phyloP scores from a whole-genome alignment of 306 rosid species.

The Sindora glabra region DNA sequence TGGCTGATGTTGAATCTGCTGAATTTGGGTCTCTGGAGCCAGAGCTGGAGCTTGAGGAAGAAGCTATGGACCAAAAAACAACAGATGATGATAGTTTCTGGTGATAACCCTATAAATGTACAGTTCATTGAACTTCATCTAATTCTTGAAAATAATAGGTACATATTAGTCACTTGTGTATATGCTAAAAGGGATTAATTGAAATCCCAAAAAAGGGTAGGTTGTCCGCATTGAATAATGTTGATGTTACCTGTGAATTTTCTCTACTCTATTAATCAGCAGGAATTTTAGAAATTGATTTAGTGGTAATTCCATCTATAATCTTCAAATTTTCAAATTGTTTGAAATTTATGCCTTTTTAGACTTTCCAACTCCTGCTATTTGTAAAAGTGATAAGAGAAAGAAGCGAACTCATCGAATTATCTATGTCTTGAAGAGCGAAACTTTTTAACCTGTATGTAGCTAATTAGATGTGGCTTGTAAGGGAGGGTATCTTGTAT shows the following conservation, averaged over 20 bases:
- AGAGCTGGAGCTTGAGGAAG: constrained; percentile 73
- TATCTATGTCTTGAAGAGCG: not conserved
- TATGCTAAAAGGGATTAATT: constrained; percentile 28
- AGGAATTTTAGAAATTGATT: constrained; percentile 8
- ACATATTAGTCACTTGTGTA: constrained; percentile 59
- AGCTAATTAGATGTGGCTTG: not conserved
- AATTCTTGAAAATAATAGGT: constrained; percentile 61
- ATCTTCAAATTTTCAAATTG: too few species aligned
- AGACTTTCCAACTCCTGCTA: not conserved
- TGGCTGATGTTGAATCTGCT: constrained; percentile 62
- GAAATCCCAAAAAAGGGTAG: not conserved
- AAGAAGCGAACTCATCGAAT: not conserved
- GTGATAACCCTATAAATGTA: constrained; percentile 61
- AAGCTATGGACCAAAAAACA: constrained; percentile 31
- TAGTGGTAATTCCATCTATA: not conserved
- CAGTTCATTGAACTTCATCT: constrained; percentile 45
- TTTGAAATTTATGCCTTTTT: not conserved
- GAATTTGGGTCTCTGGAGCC: constrained; percentile 68
- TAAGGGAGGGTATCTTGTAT: not conserved
- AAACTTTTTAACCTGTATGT: not conserved
- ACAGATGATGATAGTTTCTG: constrained; percentile 66
- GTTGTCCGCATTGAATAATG: constrained; percentile 53
- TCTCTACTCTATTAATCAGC: constrained; percentile 23
- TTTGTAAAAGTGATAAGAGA: not conserved
- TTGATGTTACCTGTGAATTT: constrained; percentile 34